A percentile compares a stretch with the other conserved stretches of the same genome.
These are phyloP conservation scores for Penicillium rolfsii DNA, from an alignment of 2,329 filamentous ascomycete species.

Conservation along the genomic window DNA sequence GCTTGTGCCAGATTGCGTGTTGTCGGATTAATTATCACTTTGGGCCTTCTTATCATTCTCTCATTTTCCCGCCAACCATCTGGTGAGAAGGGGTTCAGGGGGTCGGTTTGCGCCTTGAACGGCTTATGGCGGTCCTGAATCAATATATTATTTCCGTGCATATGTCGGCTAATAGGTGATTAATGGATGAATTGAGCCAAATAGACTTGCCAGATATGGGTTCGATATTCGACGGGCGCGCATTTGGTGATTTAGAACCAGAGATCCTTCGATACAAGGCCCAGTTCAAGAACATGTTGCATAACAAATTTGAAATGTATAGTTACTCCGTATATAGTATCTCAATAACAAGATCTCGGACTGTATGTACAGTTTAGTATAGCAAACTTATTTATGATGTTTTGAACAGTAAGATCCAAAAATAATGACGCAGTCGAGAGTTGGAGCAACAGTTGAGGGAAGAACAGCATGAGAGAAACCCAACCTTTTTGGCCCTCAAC, in stretches of 20 bases:
- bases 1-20: background rate
- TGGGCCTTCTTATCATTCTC: background rate
- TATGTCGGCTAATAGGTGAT: background rate
- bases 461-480: background rate
- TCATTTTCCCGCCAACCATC: constrained; percentile 14
- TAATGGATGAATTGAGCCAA: background rate
- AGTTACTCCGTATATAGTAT: background rate
- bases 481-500: background rate
- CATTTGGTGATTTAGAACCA: background rate
- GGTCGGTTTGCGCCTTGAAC: constrained; percentile 1
- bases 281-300: background rate
- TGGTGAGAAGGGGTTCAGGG: background rate
- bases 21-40: background rate
- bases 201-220: background rate
- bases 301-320: background rate
- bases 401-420: background rate
- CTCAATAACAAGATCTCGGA: background rate
- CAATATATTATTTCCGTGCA: constrained; percentile 1
- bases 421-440: background rate
- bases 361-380: background rate
- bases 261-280: background rate
- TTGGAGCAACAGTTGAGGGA: constrained; percentile 1
- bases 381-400: background rate
- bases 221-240: background rate
- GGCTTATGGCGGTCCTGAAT: background rate